Percentiles rank a stretch among this genome's conserved stretches.
phyloP scores from a whole-genome alignment of 2,329 filamentous ascomycete genomes.

The Neofusicoccum umdonicola region DNA sequence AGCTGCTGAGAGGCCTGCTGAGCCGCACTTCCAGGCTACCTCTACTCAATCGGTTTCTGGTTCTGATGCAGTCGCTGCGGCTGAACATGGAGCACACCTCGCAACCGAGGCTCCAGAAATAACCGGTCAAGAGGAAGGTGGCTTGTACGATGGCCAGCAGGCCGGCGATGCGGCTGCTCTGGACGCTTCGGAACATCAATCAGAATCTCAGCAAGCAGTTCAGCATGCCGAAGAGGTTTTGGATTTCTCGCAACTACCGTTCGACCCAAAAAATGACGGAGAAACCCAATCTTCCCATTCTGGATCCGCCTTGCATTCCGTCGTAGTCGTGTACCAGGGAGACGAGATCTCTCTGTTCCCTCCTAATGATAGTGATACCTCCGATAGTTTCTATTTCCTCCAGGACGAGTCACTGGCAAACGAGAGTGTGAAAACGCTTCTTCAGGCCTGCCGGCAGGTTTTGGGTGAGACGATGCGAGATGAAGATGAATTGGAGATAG shows the following conservation, averaged over 20 bases:
- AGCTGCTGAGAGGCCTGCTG: background rate
- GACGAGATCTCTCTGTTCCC: slow-evolving; percentile 60
- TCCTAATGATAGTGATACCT: slow-evolving; percentile 51
- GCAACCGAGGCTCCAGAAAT: background rate
- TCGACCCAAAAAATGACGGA: background rate
- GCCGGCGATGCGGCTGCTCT: background rate
- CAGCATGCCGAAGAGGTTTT: background rate
- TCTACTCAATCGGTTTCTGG: background rate
- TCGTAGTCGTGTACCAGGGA: slow-evolving; percentile 52
- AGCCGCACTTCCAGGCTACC: background rate
- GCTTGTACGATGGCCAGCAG: background rate
- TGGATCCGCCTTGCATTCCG: slow-evolving; percentile 11
- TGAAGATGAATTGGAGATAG: slow-evolving; percentile 57
- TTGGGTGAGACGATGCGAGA: slow-evolving; percentile 55
- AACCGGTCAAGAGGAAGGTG: background rate
- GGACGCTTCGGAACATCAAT: background rate
- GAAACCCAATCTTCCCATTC: background rate
- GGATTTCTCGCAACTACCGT: slow-evolving; percentile 3
- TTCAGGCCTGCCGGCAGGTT: slow-evolving; percentile 55
- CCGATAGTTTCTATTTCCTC: slow-evolving; percentile 57
- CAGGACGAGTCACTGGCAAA: slow-evolving; percentile 55
- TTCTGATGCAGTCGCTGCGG: background rate
- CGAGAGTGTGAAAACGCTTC: slow-evolving; percentile 53
- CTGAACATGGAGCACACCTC: background rate
- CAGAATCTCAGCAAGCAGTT: background rate